A percentile compares a stretch with the other conserved stretches of the same genome.
phyloP scores from a whole-genome alignment of 192 early-diverging fungal species.

The Backusella tarrabulga region DNA sequence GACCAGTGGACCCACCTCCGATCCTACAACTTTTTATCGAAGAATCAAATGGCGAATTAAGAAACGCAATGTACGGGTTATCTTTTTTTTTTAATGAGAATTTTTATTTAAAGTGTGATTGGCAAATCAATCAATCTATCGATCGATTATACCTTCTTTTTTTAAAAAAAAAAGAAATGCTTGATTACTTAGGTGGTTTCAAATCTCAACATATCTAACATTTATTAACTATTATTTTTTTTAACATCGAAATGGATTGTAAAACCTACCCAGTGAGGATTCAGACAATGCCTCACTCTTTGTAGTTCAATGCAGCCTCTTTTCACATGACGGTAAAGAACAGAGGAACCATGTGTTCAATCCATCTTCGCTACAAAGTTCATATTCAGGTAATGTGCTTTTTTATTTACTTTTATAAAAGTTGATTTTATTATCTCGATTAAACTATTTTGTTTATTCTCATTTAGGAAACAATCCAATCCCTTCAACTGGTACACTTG shows the following conservation, averaged over 20 bases:
- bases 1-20: conserved; percentile 66
- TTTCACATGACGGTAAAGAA: conserved; percentile 24
- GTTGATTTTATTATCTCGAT: neutral
- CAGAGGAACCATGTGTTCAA: conserved; percentile 37
- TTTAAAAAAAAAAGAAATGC: neutral
- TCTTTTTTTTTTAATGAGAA: neutral
- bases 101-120: neutral
- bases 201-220: neutral
- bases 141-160: no score
- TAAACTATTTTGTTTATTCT: neutral
- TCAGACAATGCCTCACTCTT: conserved; percentile 20
- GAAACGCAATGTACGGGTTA: conserved; percentile 33
- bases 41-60: conserved; percentile 7
- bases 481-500: neutral
- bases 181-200: neutral
- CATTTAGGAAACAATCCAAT: neutral
- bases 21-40: conserved; percentile 60
- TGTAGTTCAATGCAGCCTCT: conserved; percentile 36
- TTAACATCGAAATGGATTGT: neutral
- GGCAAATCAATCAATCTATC: no score
- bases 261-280: conserved; percentile 4
- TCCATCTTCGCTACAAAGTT: conserved; percentile 28
- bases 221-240: neutral
- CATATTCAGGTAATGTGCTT: neutral
- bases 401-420: neutral